Evolutionary conservation across 495 filamentous ascomycete genomes (phyloP), one percentile per base, ranked within the genome.

Genomic region (Hypoxylon fragiforme): DNA sequence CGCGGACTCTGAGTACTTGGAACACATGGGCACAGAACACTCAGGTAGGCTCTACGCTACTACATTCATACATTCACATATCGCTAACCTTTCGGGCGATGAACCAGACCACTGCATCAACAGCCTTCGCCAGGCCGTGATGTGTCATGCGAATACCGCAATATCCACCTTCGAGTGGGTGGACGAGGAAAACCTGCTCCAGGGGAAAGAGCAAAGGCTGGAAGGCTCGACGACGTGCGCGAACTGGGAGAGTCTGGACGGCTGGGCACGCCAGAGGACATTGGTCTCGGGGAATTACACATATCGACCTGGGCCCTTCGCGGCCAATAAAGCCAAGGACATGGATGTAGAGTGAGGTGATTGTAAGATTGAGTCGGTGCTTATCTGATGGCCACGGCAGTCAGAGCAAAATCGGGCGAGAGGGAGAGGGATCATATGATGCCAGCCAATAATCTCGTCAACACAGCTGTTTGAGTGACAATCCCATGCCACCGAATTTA

Each of bases 31-130:
- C 3, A 54, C 45, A 47, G 42, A 32, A 4, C 50, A 54, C 18
- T 54, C 50, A 32, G 50, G 50, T 54, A 40, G 7, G n/a, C n/a
- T n/a, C n/a, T n/a, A n/a, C n/a, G n/a, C n/a, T n/a, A n/a, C n/a
- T n/a, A n/a, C n/a, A n/a, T n/a, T n/a, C n/a, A n/a, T n/a, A n/a
- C n/a, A n/a, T n/a, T n/a, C n/a, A n/a, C n/a, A n/a, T n/a, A n/a
- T n/a, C n/a, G n/a, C n/a, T n/a, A n/a, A n/a, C n/a, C n/a, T n/a
- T n/a, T n/a, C n/a, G n/a, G n/a, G n/a, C n/a, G n/a, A n/a, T n/a
- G n/a, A n/a, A n/a, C 14, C 4, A 69, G 66, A 66, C 14, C 65
- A 70, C 44, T 68, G 67, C 41, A 55, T 70, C 51, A 57, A 65
- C 21, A 52, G 28, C 22, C 48, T 70, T 22, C 60, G 64, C 7